phyloP scores from a whole-genome alignment of 2,329 filamentous ascomycete species.

The Calonectria pseudoreteaudii region DNA sequence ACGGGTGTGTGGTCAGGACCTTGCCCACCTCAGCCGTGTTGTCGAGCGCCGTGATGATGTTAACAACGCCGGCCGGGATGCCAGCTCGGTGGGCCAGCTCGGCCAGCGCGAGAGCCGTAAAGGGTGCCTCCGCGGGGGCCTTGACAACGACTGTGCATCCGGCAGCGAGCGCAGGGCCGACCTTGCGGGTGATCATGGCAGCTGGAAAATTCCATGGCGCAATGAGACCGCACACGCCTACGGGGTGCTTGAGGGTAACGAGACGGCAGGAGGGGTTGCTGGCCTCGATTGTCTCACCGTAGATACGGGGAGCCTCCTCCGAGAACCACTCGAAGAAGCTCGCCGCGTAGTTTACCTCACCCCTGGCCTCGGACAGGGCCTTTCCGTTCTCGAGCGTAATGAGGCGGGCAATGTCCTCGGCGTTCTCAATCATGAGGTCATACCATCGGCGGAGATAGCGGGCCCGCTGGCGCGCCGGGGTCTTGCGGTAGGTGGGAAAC shows the following conservation, averaged over 20 bases:
- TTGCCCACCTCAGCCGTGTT: slow-evolving; percentile 85
- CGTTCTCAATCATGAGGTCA: slow-evolving; percentile 74
- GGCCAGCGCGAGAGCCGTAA: slow-evolving; percentile 85
- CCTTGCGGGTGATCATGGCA: slow-evolving; percentile 63
- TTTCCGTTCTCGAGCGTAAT: slow-evolving; percentile 82
- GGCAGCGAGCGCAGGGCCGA: slow-evolving; percentile 70
- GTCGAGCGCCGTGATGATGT: slow-evolving; percentile 80
- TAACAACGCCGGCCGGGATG: slow-evolving; percentile 87
- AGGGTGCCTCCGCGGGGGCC: slow-evolving; percentile 88
- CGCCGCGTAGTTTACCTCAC: slow-evolving; percentile 69
- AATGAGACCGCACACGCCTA: slow-evolving; percentile 51
- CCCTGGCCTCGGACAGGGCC: slow-evolving; percentile 70
- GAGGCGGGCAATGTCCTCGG: slow-evolving; percentile 73
- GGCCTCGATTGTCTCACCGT: slow-evolving; percentile 62
- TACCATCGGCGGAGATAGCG: slow-evolving; percentile 74
- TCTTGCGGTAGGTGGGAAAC: slow-evolving; percentile 70
- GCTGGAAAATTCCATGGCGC: slow-evolving; percentile 69
- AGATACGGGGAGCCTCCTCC: slow-evolving; percentile 69
- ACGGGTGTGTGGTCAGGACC: slow-evolving; percentile 52
- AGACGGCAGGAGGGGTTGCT: slow-evolving; percentile 69
- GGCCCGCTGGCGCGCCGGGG: slow-evolving; percentile 69
- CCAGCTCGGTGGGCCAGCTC: slow-evolving; percentile 87
- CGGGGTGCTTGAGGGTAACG: slow-evolving; percentile 47
- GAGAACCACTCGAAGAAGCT: slow-evolving; percentile 74
- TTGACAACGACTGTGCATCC: slow-evolving; percentile 87